These are phyloP conservation scores for Phytophthora sp. DNA, from an alignment of 352 stramenopile genomes.

Conservation along the genomic window DNA sequence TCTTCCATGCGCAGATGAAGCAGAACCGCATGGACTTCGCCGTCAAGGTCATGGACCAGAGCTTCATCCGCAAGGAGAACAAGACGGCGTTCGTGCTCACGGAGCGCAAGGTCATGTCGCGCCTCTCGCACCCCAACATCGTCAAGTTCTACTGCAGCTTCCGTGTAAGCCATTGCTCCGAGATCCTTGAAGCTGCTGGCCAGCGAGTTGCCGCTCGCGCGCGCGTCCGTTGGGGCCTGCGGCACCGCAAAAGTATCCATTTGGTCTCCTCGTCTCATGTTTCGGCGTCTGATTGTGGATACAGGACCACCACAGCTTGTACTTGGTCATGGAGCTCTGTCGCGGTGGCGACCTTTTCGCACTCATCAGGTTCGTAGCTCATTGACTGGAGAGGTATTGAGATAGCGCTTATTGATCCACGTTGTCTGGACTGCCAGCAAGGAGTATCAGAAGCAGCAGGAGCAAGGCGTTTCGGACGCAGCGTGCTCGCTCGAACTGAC, in stretches of 20 bases:
- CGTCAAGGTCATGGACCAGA: conserved; percentile 93
- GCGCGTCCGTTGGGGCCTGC: neutral
- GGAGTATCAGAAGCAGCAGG: conserved; percentile 61
- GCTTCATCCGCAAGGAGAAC: conserved; percentile 91
- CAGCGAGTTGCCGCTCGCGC: conserved; percentile 3
- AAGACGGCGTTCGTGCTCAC: conserved; percentile 92
- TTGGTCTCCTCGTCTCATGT: conserved; percentile 32
- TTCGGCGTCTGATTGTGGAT: conserved; percentile 18
- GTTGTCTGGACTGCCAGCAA: conserved; percentile 32
- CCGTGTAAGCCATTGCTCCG: conserved; percentile 59
- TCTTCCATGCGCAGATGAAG: conserved; percentile 90
- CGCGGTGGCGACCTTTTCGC: conserved; percentile 81
- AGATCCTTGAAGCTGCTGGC: neutral
- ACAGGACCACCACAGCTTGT: conserved; percentile 88
- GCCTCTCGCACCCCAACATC: conserved; percentile 87
- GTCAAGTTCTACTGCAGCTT: conserved; percentile 92
- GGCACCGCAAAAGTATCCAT: conserved; percentile 11
- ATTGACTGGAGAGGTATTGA: no score
- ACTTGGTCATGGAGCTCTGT: conserved; percentile 89
- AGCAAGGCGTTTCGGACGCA: conserved; percentile 56
- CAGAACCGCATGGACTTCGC: conserved; percentile 81
- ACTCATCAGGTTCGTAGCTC: conserved; percentile 83
- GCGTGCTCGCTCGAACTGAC: conserved; percentile 82
- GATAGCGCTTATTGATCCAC: no score
- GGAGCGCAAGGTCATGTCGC: conserved; percentile 91